Base-by-base conservation (phyloP, 495 filamentous ascomycete genomes). In the Aspergillus heteromorphus region DNA sequence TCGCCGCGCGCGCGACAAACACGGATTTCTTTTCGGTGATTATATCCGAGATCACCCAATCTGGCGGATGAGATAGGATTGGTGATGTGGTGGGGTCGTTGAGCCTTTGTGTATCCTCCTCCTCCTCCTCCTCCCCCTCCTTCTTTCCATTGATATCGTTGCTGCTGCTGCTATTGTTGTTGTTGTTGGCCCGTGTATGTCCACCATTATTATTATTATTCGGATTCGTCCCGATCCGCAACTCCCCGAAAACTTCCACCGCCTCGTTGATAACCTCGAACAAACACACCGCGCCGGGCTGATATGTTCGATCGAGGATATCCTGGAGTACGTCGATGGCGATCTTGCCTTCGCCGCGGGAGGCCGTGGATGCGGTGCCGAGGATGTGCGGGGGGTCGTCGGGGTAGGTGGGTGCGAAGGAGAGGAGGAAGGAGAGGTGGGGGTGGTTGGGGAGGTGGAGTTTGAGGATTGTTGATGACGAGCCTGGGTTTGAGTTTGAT, bases 1-100 rank as follows among this genome's bases (percentile, higher is more conserved):
- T 64, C 2, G 85, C 86, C 30, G 76, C 84, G 29, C 91, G 85
- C 7, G 86, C 93, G 21, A 97, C 60, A 65, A 98, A 98, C 11
- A 89, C 82, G 2, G 91, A 96, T 68, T 90, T 95, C 64, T 89
- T 87, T 67, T 96, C 90, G 3, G 81, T 79, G 11, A 92, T 65
- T 6, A 85, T 76, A 7, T 83, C 77, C 4, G 90, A 92, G 2
- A 91, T 57, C 10, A 74, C 72, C 92, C 92, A 97, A 0, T 80
- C 83, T 20, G 78, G 76, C 1, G 71, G 73, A 3, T 27, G 45
- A n/a, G 74, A 66, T 2, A 77, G 65, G 2, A 71, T 69, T 17
- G 73, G 65, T 0, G 65, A 55, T 67, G 62, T 0, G 58, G 47
- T 13, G 61, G 19, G 9, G 11, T 19, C 6, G 16, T 36, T 19